These are phyloP conservation scores for Kondoa subrosea DNA, from an alignment of 768 basidiomycete genomes.

Conservation along the genomic window DNA sequence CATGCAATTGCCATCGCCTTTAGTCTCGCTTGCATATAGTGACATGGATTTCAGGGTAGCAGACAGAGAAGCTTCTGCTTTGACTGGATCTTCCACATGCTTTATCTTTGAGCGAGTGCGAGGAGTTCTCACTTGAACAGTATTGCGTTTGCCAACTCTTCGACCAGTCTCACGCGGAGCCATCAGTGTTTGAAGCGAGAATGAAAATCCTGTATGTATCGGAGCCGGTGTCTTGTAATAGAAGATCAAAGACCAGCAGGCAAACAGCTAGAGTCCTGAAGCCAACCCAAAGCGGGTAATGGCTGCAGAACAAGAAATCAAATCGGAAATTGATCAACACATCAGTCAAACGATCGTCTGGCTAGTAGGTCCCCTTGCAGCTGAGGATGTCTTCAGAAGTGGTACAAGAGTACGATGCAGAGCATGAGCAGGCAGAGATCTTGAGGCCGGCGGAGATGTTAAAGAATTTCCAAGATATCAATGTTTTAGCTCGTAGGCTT, in stretches of 20 bases:
- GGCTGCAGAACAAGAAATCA: too few relatives aligned
- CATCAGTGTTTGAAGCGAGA: too few relatives aligned
- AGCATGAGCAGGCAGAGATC: not conserved
- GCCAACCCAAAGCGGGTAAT: too few relatives aligned
- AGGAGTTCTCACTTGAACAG: not conserved
- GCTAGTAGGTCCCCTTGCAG: too few relatives aligned
- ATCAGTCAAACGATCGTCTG: too few relatives aligned
- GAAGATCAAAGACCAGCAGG: too few relatives aligned
- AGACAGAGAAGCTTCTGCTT: constrained; percentile 36
- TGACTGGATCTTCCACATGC: constrained; percentile 23
- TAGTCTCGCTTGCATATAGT: constrained; percentile 66
- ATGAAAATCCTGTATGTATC: too few relatives aligned
- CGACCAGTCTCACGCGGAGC: not conserved
- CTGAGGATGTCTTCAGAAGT: too few relatives aligned
- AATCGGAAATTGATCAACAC: too few relatives aligned
- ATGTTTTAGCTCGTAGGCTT: not conserved
- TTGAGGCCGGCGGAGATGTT: not conserved
- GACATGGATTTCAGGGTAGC: constrained; percentile 60
- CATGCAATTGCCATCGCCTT: constrained; percentile 64
- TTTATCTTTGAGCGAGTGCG: not conserved
- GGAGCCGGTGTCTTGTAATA: too few relatives aligned
- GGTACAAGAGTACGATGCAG: not conserved
- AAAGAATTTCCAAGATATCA: not conserved
- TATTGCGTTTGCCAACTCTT: not conserved
- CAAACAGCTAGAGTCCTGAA: too few relatives aligned